phyloP scores from a whole-genome alignment of 2,329 filamentous ascomycete genomes.

The Colletotrichum shisoi region DNA sequence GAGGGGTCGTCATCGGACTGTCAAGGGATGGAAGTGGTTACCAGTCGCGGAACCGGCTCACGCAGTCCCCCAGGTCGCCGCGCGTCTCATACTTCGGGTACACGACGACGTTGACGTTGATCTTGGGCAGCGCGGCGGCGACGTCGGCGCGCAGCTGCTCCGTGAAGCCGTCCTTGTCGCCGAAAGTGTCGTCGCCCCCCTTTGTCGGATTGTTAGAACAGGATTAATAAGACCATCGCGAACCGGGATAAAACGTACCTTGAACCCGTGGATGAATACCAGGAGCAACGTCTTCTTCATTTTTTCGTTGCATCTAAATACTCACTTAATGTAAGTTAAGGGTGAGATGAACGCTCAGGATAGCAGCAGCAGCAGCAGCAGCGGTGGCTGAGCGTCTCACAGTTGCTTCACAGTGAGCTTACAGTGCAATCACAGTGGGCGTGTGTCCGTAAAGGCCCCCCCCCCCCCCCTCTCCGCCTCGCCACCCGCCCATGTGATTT shows the following conservation, averaged over 20 bases:
- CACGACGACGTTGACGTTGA: slow-evolving; percentile 72
- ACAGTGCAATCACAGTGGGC: slow-evolving; percentile 20
- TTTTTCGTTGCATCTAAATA: slow-evolving; percentile 49
- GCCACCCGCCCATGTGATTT: slow-evolving; percentile 35
- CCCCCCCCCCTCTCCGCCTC: slow-evolving; percentile 32
- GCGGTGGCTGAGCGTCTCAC: slow-evolving; percentile 10
- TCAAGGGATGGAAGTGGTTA: slow-evolving; percentile 47
- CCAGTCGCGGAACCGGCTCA: slow-evolving; percentile 79
- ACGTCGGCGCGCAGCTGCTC: slow-evolving; percentile 72
- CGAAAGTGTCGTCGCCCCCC: slow-evolving; percentile 82
- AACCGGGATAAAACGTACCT: slow-evolving; percentile 56
- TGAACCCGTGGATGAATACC: slow-evolving; percentile 90
- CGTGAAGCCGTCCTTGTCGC: slow-evolving; percentile 70
- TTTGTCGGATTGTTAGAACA: slow-evolving; percentile 51
- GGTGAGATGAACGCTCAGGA: slow-evolving; percentile 9
- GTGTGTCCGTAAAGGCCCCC: slow-evolving; percentile 12
- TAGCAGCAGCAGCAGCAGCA: not conserved
- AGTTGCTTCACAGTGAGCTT: slow-evolving; percentile 7
- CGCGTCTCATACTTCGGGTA: slow-evolving; percentile 86
- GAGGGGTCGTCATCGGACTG: not conserved
- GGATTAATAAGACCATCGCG: slow-evolving; percentile 13
- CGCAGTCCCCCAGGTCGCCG: slow-evolving; percentile 75
- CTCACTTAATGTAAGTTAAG: slow-evolving; percentile 30
- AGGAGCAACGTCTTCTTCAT: slow-evolving; percentile 83
- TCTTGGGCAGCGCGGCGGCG: slow-evolving; percentile 70